Base-by-base conservation (phyloP, 768 basidiomycete genomes). In the Tephrocybe sp. region DNA sequence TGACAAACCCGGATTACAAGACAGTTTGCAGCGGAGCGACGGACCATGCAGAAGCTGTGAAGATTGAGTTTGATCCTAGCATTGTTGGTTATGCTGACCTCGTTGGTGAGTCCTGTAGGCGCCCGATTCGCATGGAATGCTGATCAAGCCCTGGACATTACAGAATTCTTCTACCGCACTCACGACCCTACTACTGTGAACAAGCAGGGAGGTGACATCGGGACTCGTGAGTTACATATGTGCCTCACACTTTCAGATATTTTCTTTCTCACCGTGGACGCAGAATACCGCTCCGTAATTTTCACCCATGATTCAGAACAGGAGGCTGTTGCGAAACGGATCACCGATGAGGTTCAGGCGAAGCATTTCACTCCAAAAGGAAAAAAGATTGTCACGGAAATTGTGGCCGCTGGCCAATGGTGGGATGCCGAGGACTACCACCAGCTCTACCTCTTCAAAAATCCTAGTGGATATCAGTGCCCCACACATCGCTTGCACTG, bases 201-300 rank as follows among this genome's bases (percentile, higher is more conserved):
- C 67, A 71, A 77, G 12, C 93, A 96, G 65, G 93, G 93, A 24
- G 75, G 61, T 1, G 93, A 96, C 61, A 63, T 62, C 2, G 93
- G 94, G 17, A 82, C 84, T 24, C 93, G 92, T 93, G 62, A 57
- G 85, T 79, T 4, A 21, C 15, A 30, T 20, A 11, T 26, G 9
- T 36, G 15, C 3, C 20, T n/a, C n/a, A n/a, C n/a, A n/a, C 38
- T 54, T 26, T n/a, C n/a, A 24, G 8, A 37, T 15, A 11, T 17
- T n/a, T 18, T 14, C 20, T 17, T 28, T 45, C 45, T 44, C 21
- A 47, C n/a, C 23, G 11, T 18, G 30, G n/a, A 20, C 21, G 15
- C 65, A 90, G 92, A 98, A 69, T 98, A 98, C 66, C 91, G 96
- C 43, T 94, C 93, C 1, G 91, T 84, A 11, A 96, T 98, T 64